Evolutionary conservation across 805 yeast genomes (phyloP), one percentile per base, ranked within the genome.

Genomic region (Candida maesae): DNA sequence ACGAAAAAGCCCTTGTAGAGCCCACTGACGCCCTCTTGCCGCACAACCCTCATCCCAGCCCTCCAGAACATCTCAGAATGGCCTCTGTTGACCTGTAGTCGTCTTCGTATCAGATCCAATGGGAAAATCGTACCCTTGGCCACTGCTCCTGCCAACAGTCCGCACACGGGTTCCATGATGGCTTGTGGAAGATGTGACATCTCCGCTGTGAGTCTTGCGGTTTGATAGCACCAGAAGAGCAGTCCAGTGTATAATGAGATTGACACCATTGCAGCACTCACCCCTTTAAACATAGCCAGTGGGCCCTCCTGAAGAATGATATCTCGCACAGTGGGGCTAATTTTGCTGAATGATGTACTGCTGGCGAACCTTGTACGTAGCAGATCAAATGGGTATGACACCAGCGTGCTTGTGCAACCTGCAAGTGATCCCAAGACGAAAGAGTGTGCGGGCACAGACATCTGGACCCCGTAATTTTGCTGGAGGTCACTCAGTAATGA

Each of bases 331-430:
- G 71, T 59, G 13, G 44, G 27, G 8, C 61, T 33, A 0, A 60
- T 46, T 16, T 40, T 41, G 21, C 43, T 40, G 32, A 39, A 41
- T 6, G 38, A 27, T 7, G 65, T 63, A 53, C 79, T 79, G 3
- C 90, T 91, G 1, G 88, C 95, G 36, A 89, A 71, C 39, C 95
- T 68, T 0, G 99, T 93, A 38, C 99, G 65, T 32, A 93, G 62
- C n/a, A 88, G 70, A 60, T 93, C 99, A 53, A 87, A 79, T 1
- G 99, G 99, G 58, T 93, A 93, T 2, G 97, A 84, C 1, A 67
- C 58, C 0, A 75, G 35, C 0, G 96, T 86, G 21, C 95, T 86
- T 0, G 76, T 53, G 17, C 80, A 64, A 0, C 99, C 99, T 0
- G 96, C 80, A 2, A 79, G 57, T 0, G 84, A 76, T 0, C 99